These are phyloP conservation scores for Fusarium virguliforme DNA, from an alignment of 2,329 filamentous ascomycete genomes.

Conservation along the genomic window DNA sequence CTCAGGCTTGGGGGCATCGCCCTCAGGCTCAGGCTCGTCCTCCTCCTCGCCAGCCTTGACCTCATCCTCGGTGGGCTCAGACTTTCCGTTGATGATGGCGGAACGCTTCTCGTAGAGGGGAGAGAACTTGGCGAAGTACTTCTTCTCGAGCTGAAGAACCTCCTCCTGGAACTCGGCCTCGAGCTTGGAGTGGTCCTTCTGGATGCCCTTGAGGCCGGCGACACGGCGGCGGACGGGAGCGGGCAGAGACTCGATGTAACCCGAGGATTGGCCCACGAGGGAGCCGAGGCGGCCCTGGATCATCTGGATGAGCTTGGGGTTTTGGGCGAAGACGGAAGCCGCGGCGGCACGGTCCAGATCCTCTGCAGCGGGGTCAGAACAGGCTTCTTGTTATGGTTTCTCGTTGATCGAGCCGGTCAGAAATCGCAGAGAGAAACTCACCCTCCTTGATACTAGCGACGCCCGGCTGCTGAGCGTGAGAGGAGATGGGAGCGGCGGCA, in stretches of 20 bases:
- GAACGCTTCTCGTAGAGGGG: conserved; percentile 97
- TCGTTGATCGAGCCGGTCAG: conserved; percentile 16
- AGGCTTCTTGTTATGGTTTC: conserved; percentile 9
- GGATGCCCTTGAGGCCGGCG: conserved; percentile 95
- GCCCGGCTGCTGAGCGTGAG: conserved; percentile 94
- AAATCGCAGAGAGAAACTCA: conserved; percentile 63
- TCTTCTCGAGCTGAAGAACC: conserved; percentile 98
- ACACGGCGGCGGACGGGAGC: conserved; percentile 92
- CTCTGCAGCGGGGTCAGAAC: conserved; percentile 70
- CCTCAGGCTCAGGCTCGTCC: conserved; percentile 81
- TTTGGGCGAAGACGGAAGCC: conserved; percentile 94
- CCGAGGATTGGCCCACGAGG: conserved; percentile 94
- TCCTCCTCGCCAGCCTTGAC: conserved; percentile 88
- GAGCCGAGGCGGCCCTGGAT: conserved; percentile 96
- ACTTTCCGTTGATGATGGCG: conserved; percentile 88
- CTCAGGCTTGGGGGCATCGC: conserved; percentile 71
- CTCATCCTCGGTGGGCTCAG: conserved; percentile 90
- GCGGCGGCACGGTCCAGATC: conserved; percentile 89
- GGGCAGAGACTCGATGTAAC: conserved; percentile 97
- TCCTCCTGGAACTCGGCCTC: conserved; percentile 99
- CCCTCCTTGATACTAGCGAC: conserved; percentile 98
- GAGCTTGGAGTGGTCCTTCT: conserved; percentile 98
- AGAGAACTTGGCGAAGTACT: conserved; percentile 99
- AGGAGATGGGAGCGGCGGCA: conserved; percentile 96
- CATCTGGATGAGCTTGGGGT: conserved; percentile 95